Percentiles rank a stretch among this genome's conserved stretches.
Conservation (phyloP, 2,329 filamentous ascomycete genomes). For the Immersiporthe knoxdaviesiana region DNA sequence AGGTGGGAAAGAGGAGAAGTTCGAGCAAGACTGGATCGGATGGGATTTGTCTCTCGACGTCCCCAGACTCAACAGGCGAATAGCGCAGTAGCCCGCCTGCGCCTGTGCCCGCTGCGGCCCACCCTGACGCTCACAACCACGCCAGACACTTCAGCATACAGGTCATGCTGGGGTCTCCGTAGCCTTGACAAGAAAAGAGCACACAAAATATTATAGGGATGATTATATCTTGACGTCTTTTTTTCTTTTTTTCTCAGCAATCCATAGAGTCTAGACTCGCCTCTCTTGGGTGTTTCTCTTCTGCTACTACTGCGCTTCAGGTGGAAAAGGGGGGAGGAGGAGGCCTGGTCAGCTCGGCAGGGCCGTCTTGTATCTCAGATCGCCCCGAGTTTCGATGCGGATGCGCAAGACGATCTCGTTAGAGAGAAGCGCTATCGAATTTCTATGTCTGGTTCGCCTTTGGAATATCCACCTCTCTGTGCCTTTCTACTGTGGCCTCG, state of each 20-base stretch:
- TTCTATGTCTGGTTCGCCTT: background rate
- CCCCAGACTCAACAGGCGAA: slow-evolving; percentile 28
- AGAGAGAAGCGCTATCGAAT: background rate
- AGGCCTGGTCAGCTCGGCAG: slow-evolving; percentile 4
- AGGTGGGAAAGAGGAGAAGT: slow-evolving; percentile 38
- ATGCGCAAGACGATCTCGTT: slow-evolving; percentile 10
- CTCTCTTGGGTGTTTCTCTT: background rate
- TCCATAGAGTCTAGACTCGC: background rate
- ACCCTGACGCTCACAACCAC: slow-evolving; percentile 24
- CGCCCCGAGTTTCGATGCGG: slow-evolving; percentile 8
- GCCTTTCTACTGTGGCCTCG: slow-evolving; percentile 2
- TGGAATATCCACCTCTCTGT: background rate
- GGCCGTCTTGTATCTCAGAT: slow-evolving; percentile 4
- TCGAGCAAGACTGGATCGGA: slow-evolving; percentile 35
- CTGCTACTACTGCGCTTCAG: background rate
- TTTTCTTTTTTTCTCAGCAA: background rate
- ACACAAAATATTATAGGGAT: background rate
- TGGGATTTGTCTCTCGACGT: slow-evolving; percentile 33
- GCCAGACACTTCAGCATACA: slow-evolving; percentile 19
- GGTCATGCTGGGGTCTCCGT: background rate
- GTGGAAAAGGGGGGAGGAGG: background rate
- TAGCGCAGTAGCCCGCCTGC: slow-evolving; percentile 32
- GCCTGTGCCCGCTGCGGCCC: slow-evolving; percentile 27
- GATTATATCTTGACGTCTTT: background rate
- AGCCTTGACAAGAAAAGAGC: slow-evolving; percentile 6